Base-by-base conservation (phyloP, 2,329 filamentous ascomycete species). In the Graphilbum fragrans region DNA sequence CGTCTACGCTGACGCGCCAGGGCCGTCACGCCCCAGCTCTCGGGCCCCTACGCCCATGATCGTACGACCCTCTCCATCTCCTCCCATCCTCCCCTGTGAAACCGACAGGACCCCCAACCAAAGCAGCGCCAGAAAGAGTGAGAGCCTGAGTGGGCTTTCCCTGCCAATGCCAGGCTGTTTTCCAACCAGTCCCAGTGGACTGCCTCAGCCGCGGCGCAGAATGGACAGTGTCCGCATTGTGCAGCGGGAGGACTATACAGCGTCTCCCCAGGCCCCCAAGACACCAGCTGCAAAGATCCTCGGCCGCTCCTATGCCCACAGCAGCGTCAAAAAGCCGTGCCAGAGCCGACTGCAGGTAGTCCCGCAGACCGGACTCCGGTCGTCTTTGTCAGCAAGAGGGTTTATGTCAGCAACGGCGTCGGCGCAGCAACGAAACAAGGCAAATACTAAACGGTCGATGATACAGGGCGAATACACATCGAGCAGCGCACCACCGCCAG, bases 31-130 rank as follows among this genome's bases (percentile, higher is more conserved):
- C 45, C 66, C 71, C 42, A 70, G 67, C 46, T 83, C 81, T 11
- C 71, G 80, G 55, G 79, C 81, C 3, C 69, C 72, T 41, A 86
- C 81, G 12, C 82, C 82, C 25, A 74, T 83, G 71, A 69, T 72
- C 63, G 75, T 80, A 77, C 63, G 74, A 58, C 50, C 59, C 47
- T 64, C 61, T 43, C 60, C 63, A 47, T 63, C 63, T 42, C 61
- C 58, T 41, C 58, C 62, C 8, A 35, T 18, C n/a, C n/a, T n/a
- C n/a, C n/a, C n/a, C 25, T 8, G 25, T 14, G 25, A 29, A 29
- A 29, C 25, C 25, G 14, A 14, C 25, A 29, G 25, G 25, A 29
- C 14, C 25, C 8, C 25, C n/a, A n/a, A 14, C 25, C 25, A 29
- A 14, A 29, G 25, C 18, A 35, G 18, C 31, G 33, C 9, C 33